A percentile compares a stretch with the other conserved stretches of the same genome.
Conservation (phyloP, 1,284 basidiomycete species). For the Cystobasidium pallidum region DNA sequence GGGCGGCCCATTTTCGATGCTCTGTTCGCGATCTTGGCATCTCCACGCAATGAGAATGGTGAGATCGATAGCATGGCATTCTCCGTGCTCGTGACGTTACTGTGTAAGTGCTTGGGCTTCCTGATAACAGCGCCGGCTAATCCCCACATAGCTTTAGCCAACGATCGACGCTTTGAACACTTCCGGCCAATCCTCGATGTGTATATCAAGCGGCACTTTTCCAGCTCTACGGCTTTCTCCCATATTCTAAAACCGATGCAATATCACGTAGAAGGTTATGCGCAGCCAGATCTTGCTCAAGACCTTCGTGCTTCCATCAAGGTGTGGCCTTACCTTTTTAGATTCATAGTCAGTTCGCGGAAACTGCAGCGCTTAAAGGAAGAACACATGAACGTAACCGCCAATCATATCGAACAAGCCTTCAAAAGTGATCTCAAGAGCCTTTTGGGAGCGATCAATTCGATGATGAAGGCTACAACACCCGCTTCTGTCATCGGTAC, state of each 20-base stretch:
- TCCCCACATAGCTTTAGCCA: conserved; percentile 70
- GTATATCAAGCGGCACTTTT: conserved; percentile 90
- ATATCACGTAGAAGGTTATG: conserved; percentile 73
- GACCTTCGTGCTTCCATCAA: conserved; percentile 85
- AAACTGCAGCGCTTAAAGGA: conserved; percentile 84
- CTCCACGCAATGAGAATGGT: conserved; percentile 70
- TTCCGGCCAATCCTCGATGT: conserved; percentile 91
- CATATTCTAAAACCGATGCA: conserved; percentile 87
- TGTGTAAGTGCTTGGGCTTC: no score
- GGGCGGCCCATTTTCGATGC: conserved; percentile 81
- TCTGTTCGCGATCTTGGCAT: conserved; percentile 84
- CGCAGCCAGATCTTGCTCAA: conserved; percentile 72
- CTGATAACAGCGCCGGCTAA: no score
- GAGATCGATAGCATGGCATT: conserved; percentile 87
- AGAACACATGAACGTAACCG: conserved; percentile 74
- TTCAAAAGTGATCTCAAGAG: conserved; percentile 68
- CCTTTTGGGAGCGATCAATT: conserved; percentile 72
- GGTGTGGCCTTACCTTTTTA: conserved; percentile 95
- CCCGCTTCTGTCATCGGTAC: conserved; percentile 89
- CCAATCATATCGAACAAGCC: conserved; percentile 78
- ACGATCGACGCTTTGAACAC: conserved; percentile 93
- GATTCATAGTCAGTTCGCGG: conserved; percentile 83
- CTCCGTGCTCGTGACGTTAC: conserved; percentile 84
- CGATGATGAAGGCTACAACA: conserved; percentile 80
- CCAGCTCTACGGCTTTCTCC: conserved; percentile 70